Base-by-base conservation (phyloP, 495 filamentous ascomycete species). In the Parmelia sp. region DNA sequence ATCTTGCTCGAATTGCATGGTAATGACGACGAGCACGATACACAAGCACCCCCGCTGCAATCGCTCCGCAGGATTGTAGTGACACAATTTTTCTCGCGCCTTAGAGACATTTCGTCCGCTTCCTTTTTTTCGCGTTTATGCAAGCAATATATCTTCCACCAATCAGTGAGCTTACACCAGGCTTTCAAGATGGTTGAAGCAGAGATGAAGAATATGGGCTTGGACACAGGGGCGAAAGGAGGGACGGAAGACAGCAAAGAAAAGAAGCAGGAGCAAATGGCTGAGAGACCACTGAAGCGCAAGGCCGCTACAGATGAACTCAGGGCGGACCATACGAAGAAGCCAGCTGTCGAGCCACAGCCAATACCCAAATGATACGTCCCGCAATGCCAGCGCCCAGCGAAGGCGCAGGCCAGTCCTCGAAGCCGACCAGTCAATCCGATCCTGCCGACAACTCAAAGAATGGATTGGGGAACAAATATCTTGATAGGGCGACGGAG, bases 401-500 rank as follows among this genome's bases (percentile, higher is more conserved):
- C n/a, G n/a, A n/a, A n/a, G n/a, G n/a, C n/a, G n/a, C n/a, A n/a
- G n/a, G n/a, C n/a, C n/a, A n/a, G n/a, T n/a, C n/a, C n/a, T n/a
- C n/a, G n/a, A n/a, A n/a, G n/a, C n/a, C n/a, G n/a, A n/a, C n/a
- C n/a, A n/a, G n/a, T n/a, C n/a, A n/a, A n/a, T n/a, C n/a, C n/a
- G n/a, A n/a, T n/a, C n/a, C n/a, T n/a, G n/a, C n/a, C n/a, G n/a
- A n/a, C n/a, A n/a, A n/a, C n/a, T n/a, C n/a, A n/a, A n/a, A n/a
- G n/a, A n/a, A n/a, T n/a, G n/a, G n/a, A n/a, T n/a, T n/a, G n/a
- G 94, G 94, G 12, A 99, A 97, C 72, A 90, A 88, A 73, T 87
- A 97, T 75, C 78, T 99, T 47, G 95, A 93, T 74, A 85, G 88
- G 70, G 93, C 92, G 45, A 84, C 84, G 9, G 85, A 92, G 77